Conservation (phyloP, 2,329 filamentous ascomycete species). For the Diaporthe vexans region DNA sequence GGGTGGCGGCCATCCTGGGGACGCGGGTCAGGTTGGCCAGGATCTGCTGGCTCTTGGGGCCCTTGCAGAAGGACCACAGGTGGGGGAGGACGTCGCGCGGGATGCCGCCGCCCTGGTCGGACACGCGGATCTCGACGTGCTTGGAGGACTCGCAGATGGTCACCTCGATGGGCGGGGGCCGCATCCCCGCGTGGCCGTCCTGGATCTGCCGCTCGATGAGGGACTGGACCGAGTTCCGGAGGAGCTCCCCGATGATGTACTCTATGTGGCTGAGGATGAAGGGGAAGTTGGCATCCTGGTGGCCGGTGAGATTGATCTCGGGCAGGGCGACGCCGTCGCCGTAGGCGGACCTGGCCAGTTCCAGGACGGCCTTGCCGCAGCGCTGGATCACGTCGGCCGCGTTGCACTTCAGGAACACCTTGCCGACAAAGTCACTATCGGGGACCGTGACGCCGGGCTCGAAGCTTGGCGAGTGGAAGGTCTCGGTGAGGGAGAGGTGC, state of each 20-base stretch:
- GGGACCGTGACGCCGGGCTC: constrained; percentile 80
- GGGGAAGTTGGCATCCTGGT: constrained; percentile 91
- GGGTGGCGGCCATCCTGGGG: constrained; percentile 91
- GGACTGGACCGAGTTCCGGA: constrained; percentile 95
- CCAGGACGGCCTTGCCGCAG: constrained; percentile 82
- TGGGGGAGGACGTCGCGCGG: constrained; percentile 87
- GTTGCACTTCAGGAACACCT: constrained; percentile 94
- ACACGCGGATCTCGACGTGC: constrained; percentile 96
- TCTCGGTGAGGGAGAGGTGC: constrained; percentile 94
- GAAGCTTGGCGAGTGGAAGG: constrained; percentile 91
- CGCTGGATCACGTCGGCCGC: constrained; percentile 89
- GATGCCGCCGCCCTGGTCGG: constrained; percentile 94
- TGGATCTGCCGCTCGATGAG: constrained; percentile 80
- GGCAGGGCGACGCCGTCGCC: constrained; percentile 80
- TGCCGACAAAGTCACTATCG: constrained; percentile 89
- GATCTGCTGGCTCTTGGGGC: constrained; percentile 81
- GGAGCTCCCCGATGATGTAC: constrained; percentile 95
- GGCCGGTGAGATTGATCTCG: constrained; percentile 85
- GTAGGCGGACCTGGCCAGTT: constrained; percentile 82
- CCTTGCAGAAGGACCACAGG: constrained; percentile 97
- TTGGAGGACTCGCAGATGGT: constrained; percentile 94
- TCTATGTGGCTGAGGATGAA: constrained; percentile 97
- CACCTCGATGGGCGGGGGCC: constrained; percentile 90
- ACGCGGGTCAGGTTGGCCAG: constrained; percentile 90
- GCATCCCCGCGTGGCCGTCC: constrained; percentile 48